Percentiles rank a stretch among this genome's conserved stretches.
phyloP scores from a whole-genome alignment of 2,329 filamentous ascomycete species.

The Blastomyces emzantsi region DNA sequence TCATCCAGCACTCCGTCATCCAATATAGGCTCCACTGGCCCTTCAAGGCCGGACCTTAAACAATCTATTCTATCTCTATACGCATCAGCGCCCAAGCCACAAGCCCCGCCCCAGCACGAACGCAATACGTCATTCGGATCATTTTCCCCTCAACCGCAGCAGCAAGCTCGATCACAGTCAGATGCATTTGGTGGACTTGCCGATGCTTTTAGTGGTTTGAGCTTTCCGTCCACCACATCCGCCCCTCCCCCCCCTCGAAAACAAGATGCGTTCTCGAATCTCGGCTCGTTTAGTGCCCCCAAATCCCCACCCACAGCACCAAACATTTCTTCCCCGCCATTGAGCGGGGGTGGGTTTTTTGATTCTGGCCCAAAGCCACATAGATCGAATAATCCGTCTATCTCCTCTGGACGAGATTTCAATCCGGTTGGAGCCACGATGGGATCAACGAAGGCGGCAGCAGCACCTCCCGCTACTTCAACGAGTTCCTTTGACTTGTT shows the following conservation, averaged over 20 bases:
- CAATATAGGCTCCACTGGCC: slow-evolving; percentile 46
- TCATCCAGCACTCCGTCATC: slow-evolving; percentile 72
- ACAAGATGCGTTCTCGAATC: slow-evolving; percentile 17
- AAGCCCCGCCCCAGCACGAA: slow-evolving; percentile 43
- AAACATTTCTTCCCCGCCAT: slow-evolving; percentile 42
- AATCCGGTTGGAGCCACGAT: slow-evolving; percentile 16
- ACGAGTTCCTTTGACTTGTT: slow-evolving; percentile 77
- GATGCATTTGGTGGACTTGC: slow-evolving; percentile 57
- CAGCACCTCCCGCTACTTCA: slow-evolving; percentile 44
- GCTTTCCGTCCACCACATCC: slow-evolving; percentile 48
- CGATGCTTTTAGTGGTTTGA: slow-evolving; percentile 69
- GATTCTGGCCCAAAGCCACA: slow-evolving; percentile 47
- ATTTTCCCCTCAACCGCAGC: slow-evolving; percentile 44
- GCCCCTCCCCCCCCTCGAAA: slow-evolving; percentile 27
- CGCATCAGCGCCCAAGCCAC: slow-evolving; percentile 66
- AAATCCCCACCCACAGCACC: slow-evolving; percentile 37
- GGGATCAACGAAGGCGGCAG: slow-evolving; percentile 34
- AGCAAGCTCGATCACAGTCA: slow-evolving; percentile 30
- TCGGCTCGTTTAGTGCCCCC: slow-evolving; percentile 26
- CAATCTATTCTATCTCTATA: slow-evolving; percentile 96
- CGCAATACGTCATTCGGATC: slow-evolving; percentile 58
- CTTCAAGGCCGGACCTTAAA: slow-evolving; percentile 82
- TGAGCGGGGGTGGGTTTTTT: slow-evolving; percentile 74
- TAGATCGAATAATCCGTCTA: slow-evolving; percentile 41
- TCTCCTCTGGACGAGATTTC: slow-evolving; percentile 43